Evolutionary conservation across 225 moss, liverwort and hornwort genomes (phyloP).

Genomic region (Antitrichia curtipendula): DNA sequence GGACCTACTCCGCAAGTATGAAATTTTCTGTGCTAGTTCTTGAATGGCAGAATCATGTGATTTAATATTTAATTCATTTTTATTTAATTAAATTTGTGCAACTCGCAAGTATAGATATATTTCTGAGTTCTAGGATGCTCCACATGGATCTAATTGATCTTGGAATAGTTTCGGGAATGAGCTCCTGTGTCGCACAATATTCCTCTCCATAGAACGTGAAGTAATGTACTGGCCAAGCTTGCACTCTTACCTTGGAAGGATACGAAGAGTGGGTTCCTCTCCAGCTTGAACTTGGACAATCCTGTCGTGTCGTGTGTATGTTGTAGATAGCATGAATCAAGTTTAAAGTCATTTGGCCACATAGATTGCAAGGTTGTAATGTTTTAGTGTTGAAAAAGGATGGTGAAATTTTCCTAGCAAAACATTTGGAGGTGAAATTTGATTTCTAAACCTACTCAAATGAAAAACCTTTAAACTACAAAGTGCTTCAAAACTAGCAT

Average conservation of each 20-base stretch:
- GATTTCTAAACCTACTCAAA: too few species aligned
- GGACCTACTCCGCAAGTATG: neutral
- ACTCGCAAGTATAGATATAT: neutral
- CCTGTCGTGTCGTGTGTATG: too few species aligned
- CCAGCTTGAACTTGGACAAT: constrained; percentile 42
- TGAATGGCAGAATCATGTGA: neutral
- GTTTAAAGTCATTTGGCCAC: too few species aligned
- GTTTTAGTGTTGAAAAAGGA: too few species aligned
- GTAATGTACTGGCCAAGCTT: constrained; percentile 74
- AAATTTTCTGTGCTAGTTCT: neutral
- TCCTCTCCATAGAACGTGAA: constrained; percentile 79
- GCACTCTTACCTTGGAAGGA: constrained; percentile 65
- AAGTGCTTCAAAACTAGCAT: too few species aligned
- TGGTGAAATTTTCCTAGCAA: too few species aligned
- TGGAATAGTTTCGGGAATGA: neutral
- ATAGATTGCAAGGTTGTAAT: too few species aligned
- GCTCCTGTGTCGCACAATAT: constrained; percentile 72
- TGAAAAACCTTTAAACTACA: too few species aligned
- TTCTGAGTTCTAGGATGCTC: neutral
- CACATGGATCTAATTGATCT: neutral
- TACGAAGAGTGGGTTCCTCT: constrained; percentile 38
- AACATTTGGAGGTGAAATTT: too few species aligned
- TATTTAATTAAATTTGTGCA: neutral
- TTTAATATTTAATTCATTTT: neutral
- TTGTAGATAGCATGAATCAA: too few species aligned